Conservation (phyloP, 2,329 filamentous ascomycete genomes). For the Ilyonectria destructans region DNA sequence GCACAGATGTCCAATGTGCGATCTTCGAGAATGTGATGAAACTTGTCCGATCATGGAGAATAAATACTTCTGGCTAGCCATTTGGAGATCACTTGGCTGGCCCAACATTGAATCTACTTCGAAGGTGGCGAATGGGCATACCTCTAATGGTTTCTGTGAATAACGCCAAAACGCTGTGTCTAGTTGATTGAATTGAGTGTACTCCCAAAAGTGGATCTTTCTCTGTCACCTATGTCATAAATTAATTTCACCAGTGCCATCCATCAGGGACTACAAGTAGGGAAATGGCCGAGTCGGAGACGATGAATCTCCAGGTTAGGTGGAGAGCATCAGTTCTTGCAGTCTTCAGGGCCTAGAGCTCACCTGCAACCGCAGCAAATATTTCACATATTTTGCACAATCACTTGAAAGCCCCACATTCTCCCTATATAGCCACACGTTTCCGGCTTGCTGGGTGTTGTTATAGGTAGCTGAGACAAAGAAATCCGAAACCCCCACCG, state of each 20-base stretch:
- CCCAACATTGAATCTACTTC: background rate
- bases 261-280: too few species aligned
- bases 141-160: background rate
- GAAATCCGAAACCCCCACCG: too few species aligned
- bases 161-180: background rate
- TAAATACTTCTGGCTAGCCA: constrained; percentile 8
- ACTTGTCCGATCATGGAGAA: constrained; percentile 10
- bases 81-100: background rate
- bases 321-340: too few species aligned
- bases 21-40: constrained; percentile 7
- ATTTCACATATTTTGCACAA: too few species aligned
- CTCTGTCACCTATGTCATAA: background rate
- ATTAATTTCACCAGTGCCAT: background rate
- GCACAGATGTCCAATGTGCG: background rate
- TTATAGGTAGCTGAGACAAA: too few species aligned
- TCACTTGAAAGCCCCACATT: too few species aligned
- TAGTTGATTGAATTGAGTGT: background rate
- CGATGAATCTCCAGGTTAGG: too few species aligned
- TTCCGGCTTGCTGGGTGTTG: too few species aligned
- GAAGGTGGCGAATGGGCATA: background rate
- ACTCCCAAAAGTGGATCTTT: background rate
- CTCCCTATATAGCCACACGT: too few species aligned
- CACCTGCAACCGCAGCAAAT: too few species aligned
- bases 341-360: too few species aligned
- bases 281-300: too few species aligned